Conservation (phyloP, 805 yeast species). For the Nakazawaea laoshanensis region DNA sequence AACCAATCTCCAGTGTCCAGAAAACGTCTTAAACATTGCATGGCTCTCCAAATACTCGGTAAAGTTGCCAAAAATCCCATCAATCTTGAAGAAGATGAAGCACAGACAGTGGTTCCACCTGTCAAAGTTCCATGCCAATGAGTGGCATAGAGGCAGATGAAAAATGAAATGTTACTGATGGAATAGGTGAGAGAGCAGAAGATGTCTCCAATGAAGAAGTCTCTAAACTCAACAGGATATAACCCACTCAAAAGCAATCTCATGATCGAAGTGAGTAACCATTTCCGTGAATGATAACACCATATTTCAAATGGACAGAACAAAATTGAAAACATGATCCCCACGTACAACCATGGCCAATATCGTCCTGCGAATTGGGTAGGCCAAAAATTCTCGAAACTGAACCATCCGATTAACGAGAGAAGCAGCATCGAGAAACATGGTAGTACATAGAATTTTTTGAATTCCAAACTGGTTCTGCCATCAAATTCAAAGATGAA, state of each 20-base stretch:
- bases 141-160: conserved; percentile 72
- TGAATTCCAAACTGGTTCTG: conserved; percentile 53
- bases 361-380: conserved; percentile 50
- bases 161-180: conserved; percentile 75
- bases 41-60: conserved; percentile 84
- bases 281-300: conserved; percentile 57
- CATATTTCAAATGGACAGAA: conserved; percentile 55
- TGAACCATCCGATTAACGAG: conserved; percentile 63
- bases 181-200: conserved; percentile 85
- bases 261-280: conserved; percentile 68
- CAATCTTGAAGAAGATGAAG: conserved; percentile 63
- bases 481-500: conserved; percentile 86
- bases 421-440: conserved; percentile 47
- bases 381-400: conserved; percentile 67
- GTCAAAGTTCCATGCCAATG: conserved; percentile 54
- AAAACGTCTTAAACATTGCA: conserved; percentile 88
- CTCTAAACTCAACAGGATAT: conserved; percentile 92
- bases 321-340: conserved; percentile 35
- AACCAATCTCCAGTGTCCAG: conserved; percentile 93
- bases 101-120: conserved; percentile 44
- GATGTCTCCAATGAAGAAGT: conserved; percentile 89
- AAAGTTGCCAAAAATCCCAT: conserved; percentile 81
- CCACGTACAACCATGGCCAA: conserved; percentile 76
- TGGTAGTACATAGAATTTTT: conserved; percentile 61
- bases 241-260: conserved; percentile 75